These are phyloP conservation scores for Aspergillus funiculosus DNA, from an alignment of 495 filamentous ascomycete species.

Conservation along the genomic window DNA sequence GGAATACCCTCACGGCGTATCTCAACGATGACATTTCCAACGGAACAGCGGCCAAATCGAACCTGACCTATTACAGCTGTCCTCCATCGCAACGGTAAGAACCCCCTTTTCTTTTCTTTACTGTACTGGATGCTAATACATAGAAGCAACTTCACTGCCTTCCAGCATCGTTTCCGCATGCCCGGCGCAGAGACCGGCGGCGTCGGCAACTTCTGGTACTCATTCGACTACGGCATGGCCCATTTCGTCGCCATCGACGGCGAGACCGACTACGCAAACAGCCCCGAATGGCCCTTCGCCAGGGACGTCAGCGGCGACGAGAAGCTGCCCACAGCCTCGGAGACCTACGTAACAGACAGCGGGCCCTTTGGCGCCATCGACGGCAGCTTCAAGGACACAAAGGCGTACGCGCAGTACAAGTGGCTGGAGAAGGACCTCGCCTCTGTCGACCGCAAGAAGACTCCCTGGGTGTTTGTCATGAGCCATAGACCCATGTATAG, in stretches of 20 bases:
- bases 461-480: slow-evolving; percentile 51
- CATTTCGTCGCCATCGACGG: slow-evolving; percentile 46
- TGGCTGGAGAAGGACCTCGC: slow-evolving; percentile 45
- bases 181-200: slow-evolving; percentile 40
- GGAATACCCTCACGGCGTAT: slow-evolving; percentile 44
- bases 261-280: slow-evolving; percentile 46
- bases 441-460: slow-evolving; percentile 43
- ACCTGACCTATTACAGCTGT: slow-evolving; percentile 49
- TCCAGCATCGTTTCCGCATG: slow-evolving; percentile 48
- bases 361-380: slow-evolving; percentile 46
- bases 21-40: slow-evolving; percentile 34
- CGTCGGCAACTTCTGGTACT: slow-evolving; percentile 54
- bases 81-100: slow-evolving; percentile 44
- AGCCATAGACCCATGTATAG: slow-evolving; percentile 56
- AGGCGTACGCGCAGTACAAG: slow-evolving; percentile 43
- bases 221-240: slow-evolving; percentile 51
- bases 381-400: slow-evolving; percentile 36
- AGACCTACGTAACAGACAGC: slow-evolving; percentile 44
- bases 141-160: slow-evolving; percentile 49
- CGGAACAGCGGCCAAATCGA: slow-evolving; percentile 22
- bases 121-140: neutral
- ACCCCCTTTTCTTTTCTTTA: no score
- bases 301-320: slow-evolving; percentile 36
- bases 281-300: slow-evolving; percentile 38
- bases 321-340: slow-evolving; percentile 31